Evolutionary conservation across 176 grass and related monocot species (phyloP).

Genomic region (Oryza glaberrima): DNA sequence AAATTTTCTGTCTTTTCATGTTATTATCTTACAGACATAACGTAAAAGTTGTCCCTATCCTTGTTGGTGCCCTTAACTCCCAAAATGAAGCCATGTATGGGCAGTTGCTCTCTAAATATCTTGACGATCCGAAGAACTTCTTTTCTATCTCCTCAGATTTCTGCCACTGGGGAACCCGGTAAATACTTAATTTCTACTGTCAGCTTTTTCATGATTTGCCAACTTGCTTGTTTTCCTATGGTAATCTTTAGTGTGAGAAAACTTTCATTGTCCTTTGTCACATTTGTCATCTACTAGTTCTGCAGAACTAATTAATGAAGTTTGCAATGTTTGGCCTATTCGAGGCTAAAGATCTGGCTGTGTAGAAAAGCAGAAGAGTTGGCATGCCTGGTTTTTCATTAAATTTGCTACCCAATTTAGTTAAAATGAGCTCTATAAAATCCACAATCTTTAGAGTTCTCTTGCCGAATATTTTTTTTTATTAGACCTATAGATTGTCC

Average conservation of each 20-base stretch:
- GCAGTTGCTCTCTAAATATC: slow-evolving; percentile 76
- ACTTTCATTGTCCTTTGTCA: not conserved
- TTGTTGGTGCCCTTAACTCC: slow-evolving; percentile 84
- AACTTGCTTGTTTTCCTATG: slow-evolving; percentile 15
- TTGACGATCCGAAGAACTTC: slow-evolving; percentile 91
- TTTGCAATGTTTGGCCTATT: not conserved
- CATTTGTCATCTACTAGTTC: slow-evolving; percentile 6
- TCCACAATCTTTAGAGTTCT: not conserved
- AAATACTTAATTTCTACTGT: slow-evolving; percentile 33
- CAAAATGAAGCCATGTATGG: slow-evolving; percentile 88
- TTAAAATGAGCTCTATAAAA: not conserved
- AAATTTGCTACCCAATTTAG: slow-evolving; percentile 12
- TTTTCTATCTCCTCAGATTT: slow-evolving; percentile 96
- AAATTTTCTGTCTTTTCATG: not conserved
- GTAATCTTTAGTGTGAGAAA: slow-evolving; percentile 7
- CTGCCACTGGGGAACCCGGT: slow-evolving; percentile 97
- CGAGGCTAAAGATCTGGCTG: not conserved
- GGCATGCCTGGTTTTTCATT: not conserved
- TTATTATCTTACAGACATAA: slow-evolving; percentile 56
- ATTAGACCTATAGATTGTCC: not conserved
- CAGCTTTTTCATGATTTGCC: slow-evolving; percentile 14
- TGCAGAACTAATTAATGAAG: slow-evolving; percentile 22
- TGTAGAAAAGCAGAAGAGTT: not conserved
- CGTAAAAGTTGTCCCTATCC: slow-evolving; percentile 92
- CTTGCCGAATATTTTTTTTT: not conserved